Conservation (phyloP, 345 rosid genomes). For the Syzygium aromaticum region DNA sequence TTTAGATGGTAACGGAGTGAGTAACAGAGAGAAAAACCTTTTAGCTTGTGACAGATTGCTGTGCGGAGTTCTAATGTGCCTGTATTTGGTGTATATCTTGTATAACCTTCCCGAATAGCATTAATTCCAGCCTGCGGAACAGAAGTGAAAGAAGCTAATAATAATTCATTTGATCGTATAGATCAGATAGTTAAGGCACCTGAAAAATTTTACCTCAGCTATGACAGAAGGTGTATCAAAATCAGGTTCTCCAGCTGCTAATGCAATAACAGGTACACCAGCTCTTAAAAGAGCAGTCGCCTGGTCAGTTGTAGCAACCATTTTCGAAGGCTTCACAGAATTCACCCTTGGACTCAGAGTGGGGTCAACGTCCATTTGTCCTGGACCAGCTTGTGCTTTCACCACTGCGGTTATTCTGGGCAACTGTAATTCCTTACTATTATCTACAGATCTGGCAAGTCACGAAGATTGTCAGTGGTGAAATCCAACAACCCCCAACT, state of each 20-base stretch:
- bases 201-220: constrained; percentile 47
- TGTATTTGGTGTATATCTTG: constrained; percentile 83
- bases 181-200: background rate
- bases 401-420: constrained; percentile 27
- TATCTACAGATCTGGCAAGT: constrained; percentile 23
- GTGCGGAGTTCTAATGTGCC: constrained; percentile 77
- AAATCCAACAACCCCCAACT: background rate
- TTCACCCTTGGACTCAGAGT: constrained; percentile 81
- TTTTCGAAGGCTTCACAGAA: constrained; percentile 82
- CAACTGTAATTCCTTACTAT: constrained; percentile 11
- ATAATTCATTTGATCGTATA: background rate
- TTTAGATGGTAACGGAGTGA: background rate
- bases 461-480: background rate
- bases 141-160: background rate
- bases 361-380: constrained; percentile 43
- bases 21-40: constrained; percentile 29
- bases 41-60: constrained; percentile 77
- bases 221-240: constrained; percentile 74
- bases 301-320: constrained; percentile 85
- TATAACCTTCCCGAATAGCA: constrained; percentile 85
- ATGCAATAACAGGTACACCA: constrained; percentile 76
- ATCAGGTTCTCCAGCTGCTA: constrained; percentile 99
- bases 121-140: constrained; percentile 69
- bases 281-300: constrained; percentile 88
- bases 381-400: constrained; percentile 28